A percentile compares a stretch with the other conserved stretches of the same genome.
phyloP scores from a whole-genome alignment of 179 eudicot genomes.

The Corrigiola litoralis region DNA sequence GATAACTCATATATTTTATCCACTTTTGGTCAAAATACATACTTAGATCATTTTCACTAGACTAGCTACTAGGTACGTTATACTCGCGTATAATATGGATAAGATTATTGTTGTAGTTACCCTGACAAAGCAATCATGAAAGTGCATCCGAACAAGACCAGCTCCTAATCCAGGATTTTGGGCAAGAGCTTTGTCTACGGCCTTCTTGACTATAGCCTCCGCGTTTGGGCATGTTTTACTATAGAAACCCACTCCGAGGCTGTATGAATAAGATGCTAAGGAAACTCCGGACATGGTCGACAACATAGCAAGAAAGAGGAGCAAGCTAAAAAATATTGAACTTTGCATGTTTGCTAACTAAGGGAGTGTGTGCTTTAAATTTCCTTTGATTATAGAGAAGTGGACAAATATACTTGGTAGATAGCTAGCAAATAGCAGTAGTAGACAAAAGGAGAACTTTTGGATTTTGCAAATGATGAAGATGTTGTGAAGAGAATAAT shows the following conservation, averaged over 20 bases:
- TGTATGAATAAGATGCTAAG: neutral
- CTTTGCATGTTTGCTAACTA: constrained; percentile 1
- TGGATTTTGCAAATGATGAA: too few relatives aligned
- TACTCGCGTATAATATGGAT: neutral
- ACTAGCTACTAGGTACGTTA: neutral
- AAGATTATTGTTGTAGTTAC: constrained; percentile 15
- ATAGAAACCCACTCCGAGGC: constrained; percentile 21
- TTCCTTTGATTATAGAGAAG: too few relatives aligned
- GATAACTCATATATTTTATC: too few relatives aligned
- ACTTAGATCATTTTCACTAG: too few relatives aligned
- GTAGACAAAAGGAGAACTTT: too few relatives aligned
- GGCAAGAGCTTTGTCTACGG: constrained; percentile 19
- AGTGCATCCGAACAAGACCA: constrained; percentile 40
- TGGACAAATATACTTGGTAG: too few relatives aligned
- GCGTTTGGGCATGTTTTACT: constrained; percentile 30
- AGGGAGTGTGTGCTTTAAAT: too few relatives aligned
- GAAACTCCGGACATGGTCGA: neutral
- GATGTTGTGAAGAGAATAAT: too few relatives aligned
- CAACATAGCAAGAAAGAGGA: neutral
- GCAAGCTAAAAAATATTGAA: neutral
- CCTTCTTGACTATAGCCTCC: constrained; percentile 26
- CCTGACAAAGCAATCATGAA: constrained; percentile 56
- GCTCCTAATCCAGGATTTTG: constrained; percentile 36
- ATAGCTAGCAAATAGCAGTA: too few relatives aligned
- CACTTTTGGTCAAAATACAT: too few relatives aligned